Evolutionary conservation across 768 basidiomycete genomes (phyloP).

Genomic region (Termitomyces sp.): DNA sequence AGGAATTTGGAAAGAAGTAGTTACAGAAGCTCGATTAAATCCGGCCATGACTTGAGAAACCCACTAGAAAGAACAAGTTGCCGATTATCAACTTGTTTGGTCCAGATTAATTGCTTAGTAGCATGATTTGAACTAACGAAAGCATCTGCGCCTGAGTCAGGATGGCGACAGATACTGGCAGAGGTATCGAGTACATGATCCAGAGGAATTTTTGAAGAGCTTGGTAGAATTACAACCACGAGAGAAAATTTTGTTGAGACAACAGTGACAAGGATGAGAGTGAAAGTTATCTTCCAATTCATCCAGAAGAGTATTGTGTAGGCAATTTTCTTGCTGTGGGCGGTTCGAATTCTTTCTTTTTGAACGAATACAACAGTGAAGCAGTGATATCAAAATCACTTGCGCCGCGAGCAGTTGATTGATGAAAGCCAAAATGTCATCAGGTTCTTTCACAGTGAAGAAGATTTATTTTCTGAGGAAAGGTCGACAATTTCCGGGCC

Average conservation of each 20-base stretch:
- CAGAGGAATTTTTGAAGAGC: not conserved
- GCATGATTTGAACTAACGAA: not conserved
- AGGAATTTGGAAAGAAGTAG: not conserved
- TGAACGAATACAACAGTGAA: not conserved
- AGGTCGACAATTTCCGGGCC: not conserved
- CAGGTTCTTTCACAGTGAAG: not conserved
- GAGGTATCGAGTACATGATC: not conserved
- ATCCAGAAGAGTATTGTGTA: too few relatives aligned
- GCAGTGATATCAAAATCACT: not conserved
- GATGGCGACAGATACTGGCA: too few relatives aligned
- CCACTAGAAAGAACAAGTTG: not conserved
- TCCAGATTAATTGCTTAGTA: not conserved
- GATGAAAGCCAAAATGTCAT: not conserved
- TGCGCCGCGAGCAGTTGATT: not conserved
- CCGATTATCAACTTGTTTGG: not conserved
- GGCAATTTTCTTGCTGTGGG: too few relatives aligned
- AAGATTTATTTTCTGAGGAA: not conserved
- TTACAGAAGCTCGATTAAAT: too few relatives aligned
- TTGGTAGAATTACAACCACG: too few relatives aligned
- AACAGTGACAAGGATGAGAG: not conserved
- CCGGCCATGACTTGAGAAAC: not conserved
- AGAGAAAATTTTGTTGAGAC: not conserved
- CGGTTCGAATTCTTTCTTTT: not conserved
- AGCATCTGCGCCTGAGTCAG: not conserved
- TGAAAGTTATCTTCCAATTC: not conserved